Conservation (phyloP, 768 basidiomycete species). For the Phylloporus rhodoxanthus region DNA sequence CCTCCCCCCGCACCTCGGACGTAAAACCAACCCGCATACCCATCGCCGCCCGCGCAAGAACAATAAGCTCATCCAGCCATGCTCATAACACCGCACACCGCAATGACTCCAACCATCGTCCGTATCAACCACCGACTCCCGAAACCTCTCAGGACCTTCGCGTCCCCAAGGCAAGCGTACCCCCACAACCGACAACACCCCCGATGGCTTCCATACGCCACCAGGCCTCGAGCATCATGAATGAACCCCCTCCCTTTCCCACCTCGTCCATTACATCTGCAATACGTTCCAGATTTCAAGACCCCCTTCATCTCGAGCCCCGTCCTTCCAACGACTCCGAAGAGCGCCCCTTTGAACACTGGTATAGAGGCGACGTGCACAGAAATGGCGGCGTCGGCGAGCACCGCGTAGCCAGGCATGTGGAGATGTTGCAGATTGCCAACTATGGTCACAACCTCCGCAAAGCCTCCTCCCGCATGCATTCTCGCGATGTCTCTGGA, state of each 20-base stretch:
- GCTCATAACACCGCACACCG: conserved; percentile 29
- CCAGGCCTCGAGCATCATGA: conserved; percentile 45
- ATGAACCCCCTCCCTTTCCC: conserved; percentile 61
- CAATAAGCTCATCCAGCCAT: conserved; percentile 38
- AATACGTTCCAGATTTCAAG: conserved; percentile 32
- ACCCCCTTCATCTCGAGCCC: conserved; percentile 29
- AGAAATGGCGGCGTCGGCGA: conserved; percentile 89
- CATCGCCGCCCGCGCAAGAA: conserved; percentile 36
- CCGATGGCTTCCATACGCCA: conserved; percentile 33
- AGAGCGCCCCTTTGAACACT: conserved; percentile 81
- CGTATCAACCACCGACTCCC: conserved; percentile 23
- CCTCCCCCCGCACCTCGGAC: conserved; percentile 40
- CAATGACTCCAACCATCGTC: conserved; percentile 25
- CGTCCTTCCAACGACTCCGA: conserved; percentile 70
- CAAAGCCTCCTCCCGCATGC: conserved; percentile 22
- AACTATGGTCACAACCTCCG: conserved; percentile 68
- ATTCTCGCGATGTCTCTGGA: conserved; percentile 21
- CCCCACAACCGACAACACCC: conserved; percentile 28
- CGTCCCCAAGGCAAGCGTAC: conserved; percentile 26
- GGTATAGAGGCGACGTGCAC: conserved; percentile 84
- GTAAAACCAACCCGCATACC: conserved; percentile 47
- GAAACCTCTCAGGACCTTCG: conserved; percentile 29
- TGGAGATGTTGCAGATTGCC: conserved; percentile 86
- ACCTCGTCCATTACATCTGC: conserved; percentile 42
- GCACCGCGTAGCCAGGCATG: conserved; percentile 61